Evolutionary conservation across 1,284 basidiomycete genomes (phyloP), one percentile per base, ranked within the genome.

Genomic region (Trametes hirsuta): DNA sequence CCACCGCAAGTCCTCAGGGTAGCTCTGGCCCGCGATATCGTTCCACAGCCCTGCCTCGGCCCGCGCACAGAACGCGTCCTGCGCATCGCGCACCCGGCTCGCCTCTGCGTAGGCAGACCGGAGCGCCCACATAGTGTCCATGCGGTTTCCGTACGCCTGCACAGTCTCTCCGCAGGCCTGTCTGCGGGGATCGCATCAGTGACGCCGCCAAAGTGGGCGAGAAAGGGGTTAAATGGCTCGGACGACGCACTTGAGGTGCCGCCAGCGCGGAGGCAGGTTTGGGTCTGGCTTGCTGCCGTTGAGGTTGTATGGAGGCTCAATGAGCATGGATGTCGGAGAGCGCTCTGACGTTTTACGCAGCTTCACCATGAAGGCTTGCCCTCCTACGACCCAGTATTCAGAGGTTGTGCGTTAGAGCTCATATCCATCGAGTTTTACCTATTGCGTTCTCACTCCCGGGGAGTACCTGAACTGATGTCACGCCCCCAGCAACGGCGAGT

Each of bases 1-100:
- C 84, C 90, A 93, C 69, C 93, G 83, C 45, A 95, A 77, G 42
- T 86, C 84, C 52, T 93, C 86, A 0, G 95, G 94, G 74, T 92
- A 94, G 0, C 81, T 83, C 22, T 87, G 77, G 6, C 74, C 72
- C 1, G 80, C 69, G 14, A 79, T 69, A 14, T 75, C 74, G 53
- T 79, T 77, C 87, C 90, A 94, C 59, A 86, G 68, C 3, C 85
- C 84, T 6, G 77, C 71, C 45, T 83, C 69, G 1, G 82, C 88
- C 61, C 82, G 83, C 30, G 68, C 68, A 66, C 92, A 94, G 70
- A 84, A 93, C 9, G 75, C 77, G 69, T 95, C 92, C 69, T 97
- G 94, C 57, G 79, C 76, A 30, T 84, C 78, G 72, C 90, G 92
- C 64, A 96, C 80, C 69, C 86, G 79, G 18, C 85, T 83, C 3